Evolutionary conservation across 192 early-diverging fungal species (phyloP).

Genomic region (Physocladia obscura): DNA sequence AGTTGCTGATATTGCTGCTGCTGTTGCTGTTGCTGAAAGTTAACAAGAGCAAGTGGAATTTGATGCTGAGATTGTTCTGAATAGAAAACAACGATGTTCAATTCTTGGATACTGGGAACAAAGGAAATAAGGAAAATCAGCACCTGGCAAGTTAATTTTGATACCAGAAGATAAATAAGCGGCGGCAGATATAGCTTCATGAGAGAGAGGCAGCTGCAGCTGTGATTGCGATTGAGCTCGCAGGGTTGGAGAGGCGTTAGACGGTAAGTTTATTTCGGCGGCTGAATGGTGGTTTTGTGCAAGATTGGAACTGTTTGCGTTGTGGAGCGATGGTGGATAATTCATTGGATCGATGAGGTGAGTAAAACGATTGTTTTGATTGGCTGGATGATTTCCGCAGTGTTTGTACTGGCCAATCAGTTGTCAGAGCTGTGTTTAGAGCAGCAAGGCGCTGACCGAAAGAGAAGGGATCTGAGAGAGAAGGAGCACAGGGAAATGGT

Average conservation of each 20-base stretch:
- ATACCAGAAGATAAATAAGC: not conserved
- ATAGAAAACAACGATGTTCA: not conserved
- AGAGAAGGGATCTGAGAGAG: not conserved
- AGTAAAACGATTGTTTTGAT: too few species aligned
- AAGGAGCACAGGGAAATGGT: too few species aligned
- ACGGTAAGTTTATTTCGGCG: too few species aligned
- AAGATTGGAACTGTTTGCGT: too few species aligned
- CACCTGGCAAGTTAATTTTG: not conserved
- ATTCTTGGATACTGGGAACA: not conserved
- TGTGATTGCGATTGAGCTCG: not conserved
- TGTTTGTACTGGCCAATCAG: too few species aligned
- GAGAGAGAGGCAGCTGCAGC: not conserved
- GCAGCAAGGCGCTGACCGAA: not conserved
- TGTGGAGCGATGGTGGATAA: too few species aligned
- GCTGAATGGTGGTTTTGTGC: too few species aligned
- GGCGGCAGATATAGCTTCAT: not conserved
- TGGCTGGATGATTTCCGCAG: too few species aligned
- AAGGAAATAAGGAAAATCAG: not conserved
- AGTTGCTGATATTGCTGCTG: too few species aligned
- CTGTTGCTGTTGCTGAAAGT: not conserved
- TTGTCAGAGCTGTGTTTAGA: too few species aligned
- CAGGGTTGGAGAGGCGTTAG: too few species aligned
- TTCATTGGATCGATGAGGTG: too few species aligned
- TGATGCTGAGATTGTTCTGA: slow-evolving; percentile 64
- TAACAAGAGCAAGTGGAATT: slow-evolving; percentile 55